Base-by-base conservation (phyloP, 306 rosid genomes). In the Quercus glauca region DNA sequence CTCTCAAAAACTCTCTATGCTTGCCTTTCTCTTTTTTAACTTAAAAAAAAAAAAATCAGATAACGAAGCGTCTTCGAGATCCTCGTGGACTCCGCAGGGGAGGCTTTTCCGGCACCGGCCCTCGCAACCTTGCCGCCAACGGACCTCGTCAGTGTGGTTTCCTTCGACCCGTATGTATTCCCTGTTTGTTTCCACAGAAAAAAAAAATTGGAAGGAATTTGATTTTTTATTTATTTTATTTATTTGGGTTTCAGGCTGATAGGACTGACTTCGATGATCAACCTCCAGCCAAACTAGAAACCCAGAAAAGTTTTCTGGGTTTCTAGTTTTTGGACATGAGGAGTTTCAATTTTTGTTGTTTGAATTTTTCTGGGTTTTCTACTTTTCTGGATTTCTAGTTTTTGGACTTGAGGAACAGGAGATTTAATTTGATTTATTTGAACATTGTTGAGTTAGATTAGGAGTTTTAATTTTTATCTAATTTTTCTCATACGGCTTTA, bases 1-100 rank as follows among this genome's bases (percentile, higher is more conserved):
- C 60, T 75, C 58, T 31, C 14, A 37, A 37, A 37, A n/a, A 15
- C 37, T 17, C 4, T 8, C 55, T 58, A 31, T 13, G 2, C 20
- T 5, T 21, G 1, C 6, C 43, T 20, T 31, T 55, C 17, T 63
- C n/a, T 43, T 35, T 71, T 75, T n/a, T 18, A 57, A 51, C 55
- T 19, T 17, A 31, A 11, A 23, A 1, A 12, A 59, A 56, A 71
- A 65, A 45, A 56, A 71, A 65, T 56, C 84, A 94, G 97, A 94
- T 94, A 76, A 88, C 92, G 0, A 97, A 96, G 80, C 91, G 97
- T 70, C 99, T 96, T 80, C 94, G 98, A 80, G 99, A 96, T 89
- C 99, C 99, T 76, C 90, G 98, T 25, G 99, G 99, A 1, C 92
- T 91, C 71, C 96, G 98, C 72, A 82, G 93, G 75, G 98, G 91